Percentiles rank a stretch among this genome's conserved stretches.
Conservation (phyloP, 2,329 filamentous ascomycete species). For the Periconia digitata region DNA sequence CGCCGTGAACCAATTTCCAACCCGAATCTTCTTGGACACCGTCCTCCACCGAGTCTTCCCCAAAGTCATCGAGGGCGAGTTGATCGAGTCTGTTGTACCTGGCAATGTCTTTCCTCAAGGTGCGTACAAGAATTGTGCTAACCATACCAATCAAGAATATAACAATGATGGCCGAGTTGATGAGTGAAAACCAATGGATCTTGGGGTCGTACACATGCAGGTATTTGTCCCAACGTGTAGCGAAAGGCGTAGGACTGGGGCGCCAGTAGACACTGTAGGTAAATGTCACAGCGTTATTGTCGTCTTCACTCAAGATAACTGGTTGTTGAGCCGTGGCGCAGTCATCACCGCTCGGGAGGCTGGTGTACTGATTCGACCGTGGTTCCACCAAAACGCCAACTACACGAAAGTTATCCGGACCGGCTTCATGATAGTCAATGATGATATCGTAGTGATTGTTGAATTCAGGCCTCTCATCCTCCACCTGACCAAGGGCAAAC, state of each 20-base stretch:
- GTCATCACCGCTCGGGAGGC: conserved; percentile 54
- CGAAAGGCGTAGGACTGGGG: conserved; percentile 83
- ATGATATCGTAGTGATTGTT: conserved; percentile 97
- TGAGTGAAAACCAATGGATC: conserved; percentile 98
- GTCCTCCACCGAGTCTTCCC: conserved; percentile 75
- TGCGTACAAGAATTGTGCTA: conserved; percentile 84
- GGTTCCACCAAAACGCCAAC: conserved; percentile 91
- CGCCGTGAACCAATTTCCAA: conserved; percentile 97
- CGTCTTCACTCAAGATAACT: conserved; percentile 66
- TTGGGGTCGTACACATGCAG: conserved; percentile 95
- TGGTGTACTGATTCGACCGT: conserved; percentile 65
- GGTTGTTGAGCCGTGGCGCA: conserved; percentile 64
- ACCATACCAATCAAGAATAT: conserved; percentile 90
- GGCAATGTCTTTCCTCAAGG: conserved; percentile 91
- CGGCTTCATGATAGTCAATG: conserved; percentile 87
- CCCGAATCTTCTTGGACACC: conserved; percentile 96
- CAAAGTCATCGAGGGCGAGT: conserved; percentile 86
- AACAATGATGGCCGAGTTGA: conserved; percentile 94
- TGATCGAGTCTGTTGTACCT: conserved; percentile 94
- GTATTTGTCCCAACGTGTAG: conserved; percentile 98
- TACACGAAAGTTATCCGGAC: conserved; percentile 73
- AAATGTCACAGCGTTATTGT: conserved; percentile 71
- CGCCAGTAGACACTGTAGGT: conserved; percentile 94
- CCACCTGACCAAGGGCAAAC: conserved; percentile 71
- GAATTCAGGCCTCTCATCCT: conserved; percentile 62